A percentile compares a stretch with the other conserved stretches of the same genome.
Conservation (phyloP, 371 early-diverging fungal species). For the Haplosporangium sp. region DNA sequence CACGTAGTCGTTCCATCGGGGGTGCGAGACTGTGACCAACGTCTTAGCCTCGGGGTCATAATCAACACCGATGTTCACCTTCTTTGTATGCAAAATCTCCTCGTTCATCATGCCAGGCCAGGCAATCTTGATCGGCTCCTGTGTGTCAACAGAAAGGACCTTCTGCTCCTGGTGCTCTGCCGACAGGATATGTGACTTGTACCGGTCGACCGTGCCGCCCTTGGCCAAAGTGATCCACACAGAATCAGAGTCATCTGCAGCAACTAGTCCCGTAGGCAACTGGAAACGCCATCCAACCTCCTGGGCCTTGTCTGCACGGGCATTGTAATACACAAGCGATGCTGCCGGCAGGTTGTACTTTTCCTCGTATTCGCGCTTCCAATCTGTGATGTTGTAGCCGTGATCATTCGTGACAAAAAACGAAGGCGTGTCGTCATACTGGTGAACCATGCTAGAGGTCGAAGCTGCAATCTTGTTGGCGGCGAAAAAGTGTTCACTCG, state of each 20-base stretch:
- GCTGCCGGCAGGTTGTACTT: conserved; percentile 52
- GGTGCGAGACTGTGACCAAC: conserved; percentile 39
- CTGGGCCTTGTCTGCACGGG: conserved; percentile 42
- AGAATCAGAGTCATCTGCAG: conserved; percentile 18
- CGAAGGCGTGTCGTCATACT: conserved; percentile 48
- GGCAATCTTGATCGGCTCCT: conserved; percentile 15
- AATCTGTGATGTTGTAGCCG: conserved; percentile 49
- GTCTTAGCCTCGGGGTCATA: conserved; percentile 30
- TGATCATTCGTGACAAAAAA: conserved; percentile 50
- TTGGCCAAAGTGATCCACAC: conserved; percentile 47
- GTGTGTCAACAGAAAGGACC: conserved; percentile 30
- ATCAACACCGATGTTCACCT: conserved; percentile 40
- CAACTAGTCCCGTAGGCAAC: conserved; percentile 34
- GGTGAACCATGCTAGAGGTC: conserved; percentile 13
- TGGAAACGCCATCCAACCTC: conserved; percentile 53
- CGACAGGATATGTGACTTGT: conserved; percentile 36
- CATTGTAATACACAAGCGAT: conserved; percentile 44
- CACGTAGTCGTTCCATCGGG: conserved; percentile 45
- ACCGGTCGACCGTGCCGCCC: conserved; percentile 41
- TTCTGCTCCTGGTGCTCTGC: conserved; percentile 46
- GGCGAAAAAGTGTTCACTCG: conserved; percentile 38
- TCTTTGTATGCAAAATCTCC: conserved; percentile 42
- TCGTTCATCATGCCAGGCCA: conserved; percentile 55
- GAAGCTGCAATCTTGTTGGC: conserved; percentile 54
- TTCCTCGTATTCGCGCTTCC: conserved; percentile 55